A percentile compares a stretch with the other conserved stretches of the same genome.
Evolutionary conservation across 2,329 filamentous ascomycete species (phyloP).

Genomic region (Alternaria arbusti): DNA sequence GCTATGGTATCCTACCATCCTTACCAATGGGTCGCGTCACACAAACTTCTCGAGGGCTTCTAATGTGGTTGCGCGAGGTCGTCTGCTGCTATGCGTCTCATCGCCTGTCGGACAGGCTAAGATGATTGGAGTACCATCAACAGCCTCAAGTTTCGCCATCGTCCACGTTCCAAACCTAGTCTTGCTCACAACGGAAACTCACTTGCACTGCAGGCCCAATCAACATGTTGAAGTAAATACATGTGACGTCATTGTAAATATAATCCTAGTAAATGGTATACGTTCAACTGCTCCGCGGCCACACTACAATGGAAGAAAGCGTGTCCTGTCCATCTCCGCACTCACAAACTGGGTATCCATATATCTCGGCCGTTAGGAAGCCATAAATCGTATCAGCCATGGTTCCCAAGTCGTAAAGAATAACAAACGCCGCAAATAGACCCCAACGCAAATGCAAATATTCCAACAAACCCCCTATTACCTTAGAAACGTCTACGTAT

Average conservation of each 20-base stretch:
- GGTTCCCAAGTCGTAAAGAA: constrained; percentile 4
- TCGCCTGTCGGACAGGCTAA: not conserved
- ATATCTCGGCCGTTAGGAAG: constrained; percentile 28
- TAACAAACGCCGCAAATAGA: constrained; percentile 5
- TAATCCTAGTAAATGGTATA: constrained; percentile 5
- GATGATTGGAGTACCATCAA: constrained; percentile 15
- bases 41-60: not conserved
- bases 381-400: constrained; percentile 24
- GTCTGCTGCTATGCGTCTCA: constrained; percentile 19
- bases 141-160: constrained; percentile 10
- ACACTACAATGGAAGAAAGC: constrained; percentile 2
- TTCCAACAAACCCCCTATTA: not conserved
- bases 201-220: not conserved
- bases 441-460: constrained; percentile 14
- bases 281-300: constrained; percentile 3
- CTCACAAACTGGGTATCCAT: constrained; percentile 34
- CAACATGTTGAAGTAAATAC: not conserved
- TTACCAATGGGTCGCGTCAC: constrained; percentile 1
- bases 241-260: constrained; percentile 2
- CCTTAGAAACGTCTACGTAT: constrained; percentile 33
- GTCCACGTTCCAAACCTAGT: not conserved
- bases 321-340: constrained; percentile 1
- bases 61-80: constrained; percentile 2
- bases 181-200: not conserved
- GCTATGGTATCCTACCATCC: not conserved